phyloP scores from a whole-genome alignment of 495 filamentous ascomycete species.

The Penicillium lagena region DNA sequence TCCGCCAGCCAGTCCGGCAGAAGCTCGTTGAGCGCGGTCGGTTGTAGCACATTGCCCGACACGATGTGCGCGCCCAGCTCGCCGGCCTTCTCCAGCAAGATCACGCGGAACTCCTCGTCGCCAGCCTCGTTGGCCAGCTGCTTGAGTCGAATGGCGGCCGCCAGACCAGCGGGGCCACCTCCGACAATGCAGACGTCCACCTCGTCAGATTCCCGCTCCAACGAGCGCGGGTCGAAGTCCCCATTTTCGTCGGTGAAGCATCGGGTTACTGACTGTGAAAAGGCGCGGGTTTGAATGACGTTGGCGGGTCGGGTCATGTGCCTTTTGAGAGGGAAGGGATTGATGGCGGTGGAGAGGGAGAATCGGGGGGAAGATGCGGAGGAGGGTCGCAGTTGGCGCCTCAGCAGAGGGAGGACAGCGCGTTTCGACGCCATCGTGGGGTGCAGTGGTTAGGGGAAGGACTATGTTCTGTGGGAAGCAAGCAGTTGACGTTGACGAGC shows the following conservation, averaged over 20 bases:
- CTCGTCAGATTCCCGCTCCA: slow-evolving; percentile 83
- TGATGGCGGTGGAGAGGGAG: slow-evolving; percentile 19
- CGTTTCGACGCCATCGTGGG: slow-evolving; percentile 36
- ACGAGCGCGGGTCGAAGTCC: slow-evolving; percentile 61
- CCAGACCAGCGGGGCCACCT: slow-evolving; percentile 86
- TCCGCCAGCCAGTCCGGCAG: slow-evolving; percentile 90
- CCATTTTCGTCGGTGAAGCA: slow-evolving; percentile 52
- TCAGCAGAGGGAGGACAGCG: slow-evolving; percentile 37
- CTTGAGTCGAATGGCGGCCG: slow-evolving; percentile 89
- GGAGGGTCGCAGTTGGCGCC: slow-evolving; percentile 31
- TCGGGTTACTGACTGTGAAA: slow-evolving; percentile 43
- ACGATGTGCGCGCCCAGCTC: slow-evolving; percentile 94
- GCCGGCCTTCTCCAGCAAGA: slow-evolving; percentile 91
- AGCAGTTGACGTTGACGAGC: slow-evolving; percentile 3
- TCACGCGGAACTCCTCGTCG: slow-evolving; percentile 90
- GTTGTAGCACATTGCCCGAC: slow-evolving; percentile 92
- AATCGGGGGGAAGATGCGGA: slow-evolving; percentile 23
- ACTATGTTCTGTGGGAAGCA: slow-evolving; percentile 1
- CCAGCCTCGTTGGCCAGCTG: slow-evolving; percentile 94
- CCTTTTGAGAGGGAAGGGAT: slow-evolving; percentile 13
- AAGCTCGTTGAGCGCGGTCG: slow-evolving; percentile 80
- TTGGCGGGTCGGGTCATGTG: slow-evolving; percentile 13
- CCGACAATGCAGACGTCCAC: slow-evolving; percentile 97
- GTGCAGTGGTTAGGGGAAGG: neutral
- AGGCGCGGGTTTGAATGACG: slow-evolving; percentile 29